Conservation (phyloP, 768 basidiomycete species). For the Suillus cothurnatus region DNA sequence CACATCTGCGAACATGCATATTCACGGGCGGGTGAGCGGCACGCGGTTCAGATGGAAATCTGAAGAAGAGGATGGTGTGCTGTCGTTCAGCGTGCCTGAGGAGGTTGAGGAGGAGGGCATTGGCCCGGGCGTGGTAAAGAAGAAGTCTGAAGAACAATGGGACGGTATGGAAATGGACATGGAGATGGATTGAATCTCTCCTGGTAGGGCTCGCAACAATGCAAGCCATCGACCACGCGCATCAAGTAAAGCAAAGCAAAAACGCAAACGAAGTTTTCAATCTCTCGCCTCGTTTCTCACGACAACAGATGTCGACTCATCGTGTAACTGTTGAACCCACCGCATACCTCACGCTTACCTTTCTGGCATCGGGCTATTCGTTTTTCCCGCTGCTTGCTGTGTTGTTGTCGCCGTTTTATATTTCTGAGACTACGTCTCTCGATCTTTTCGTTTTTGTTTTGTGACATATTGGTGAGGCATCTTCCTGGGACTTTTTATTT, state of each 20-base stretch:
- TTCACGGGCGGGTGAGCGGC: conserved; percentile 25
- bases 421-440: neutral
- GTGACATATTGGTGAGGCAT: conserved; percentile 7
- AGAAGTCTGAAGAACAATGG: conserved; percentile 31
- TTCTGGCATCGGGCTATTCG: conserved; percentile 1
- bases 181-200: conserved; percentile 29
- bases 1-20: conserved; percentile 6
- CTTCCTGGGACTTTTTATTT: conserved; percentile 6
- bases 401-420: conserved; percentile 3
- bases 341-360: conserved; percentile 5
- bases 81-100: conserved; percentile 44
- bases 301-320: neutral
- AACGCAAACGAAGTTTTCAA: neutral
- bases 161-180: conserved; percentile 58
- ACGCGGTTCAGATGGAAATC: conserved; percentile 37
- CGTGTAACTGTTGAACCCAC: neutral
- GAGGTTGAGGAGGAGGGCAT: conserved; percentile 47
- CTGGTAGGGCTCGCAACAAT: neutral
- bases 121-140: conserved; percentile 20
- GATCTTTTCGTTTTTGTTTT: conserved; percentile 7
- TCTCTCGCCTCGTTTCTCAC: neutral
- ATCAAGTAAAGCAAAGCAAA: neutral
- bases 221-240: neutral
- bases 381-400: neutral
- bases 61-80: conserved; percentile 45